Evolutionary conservation across 345 rosid species (phyloP).

Genomic region (Kandelia obovata): DNA sequence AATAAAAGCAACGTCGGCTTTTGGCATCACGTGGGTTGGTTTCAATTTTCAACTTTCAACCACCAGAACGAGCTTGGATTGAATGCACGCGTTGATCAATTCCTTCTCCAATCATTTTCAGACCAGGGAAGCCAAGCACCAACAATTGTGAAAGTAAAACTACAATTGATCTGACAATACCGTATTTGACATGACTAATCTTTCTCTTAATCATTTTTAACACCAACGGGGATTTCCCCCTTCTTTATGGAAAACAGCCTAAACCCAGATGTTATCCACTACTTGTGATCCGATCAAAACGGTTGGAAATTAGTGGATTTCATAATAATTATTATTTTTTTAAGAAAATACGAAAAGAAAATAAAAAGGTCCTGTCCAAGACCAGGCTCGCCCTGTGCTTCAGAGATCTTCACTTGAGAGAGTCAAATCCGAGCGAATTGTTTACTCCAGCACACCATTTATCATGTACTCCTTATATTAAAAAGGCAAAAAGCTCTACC

Average conservation of each 20-base stretch:
- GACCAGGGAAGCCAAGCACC: background rate
- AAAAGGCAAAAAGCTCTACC: too few relatives aligned
- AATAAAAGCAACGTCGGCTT: background rate
- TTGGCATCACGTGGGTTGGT: background rate
- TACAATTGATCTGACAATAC: too few relatives aligned
- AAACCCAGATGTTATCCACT: background rate
- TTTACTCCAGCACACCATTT: background rate
- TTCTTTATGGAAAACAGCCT: background rate
- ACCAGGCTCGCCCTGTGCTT: background rate
- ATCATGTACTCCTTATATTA: too few relatives aligned
- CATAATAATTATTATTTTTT: too few relatives aligned
- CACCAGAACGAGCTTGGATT: background rate
- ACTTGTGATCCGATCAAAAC: background rate
- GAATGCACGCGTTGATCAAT: background rate
- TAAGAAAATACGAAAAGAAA: too few relatives aligned
- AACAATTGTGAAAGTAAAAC: too few relatives aligned
- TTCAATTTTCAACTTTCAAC: background rate
- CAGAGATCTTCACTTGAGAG: background rate
- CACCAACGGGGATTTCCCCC: background rate
- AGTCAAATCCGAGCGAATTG: background rate
- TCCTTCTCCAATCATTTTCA: background rate
- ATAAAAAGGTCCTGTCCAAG: background rate
- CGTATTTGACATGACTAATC: background rate
- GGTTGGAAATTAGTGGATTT: background rate
- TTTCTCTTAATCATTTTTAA: background rate